A percentile compares a stretch with the other conserved stretches of the same genome.
Evolutionary conservation across 148 eudicot genomes (phyloP).

Genomic region (Dysphania ambrosioides): DNA sequence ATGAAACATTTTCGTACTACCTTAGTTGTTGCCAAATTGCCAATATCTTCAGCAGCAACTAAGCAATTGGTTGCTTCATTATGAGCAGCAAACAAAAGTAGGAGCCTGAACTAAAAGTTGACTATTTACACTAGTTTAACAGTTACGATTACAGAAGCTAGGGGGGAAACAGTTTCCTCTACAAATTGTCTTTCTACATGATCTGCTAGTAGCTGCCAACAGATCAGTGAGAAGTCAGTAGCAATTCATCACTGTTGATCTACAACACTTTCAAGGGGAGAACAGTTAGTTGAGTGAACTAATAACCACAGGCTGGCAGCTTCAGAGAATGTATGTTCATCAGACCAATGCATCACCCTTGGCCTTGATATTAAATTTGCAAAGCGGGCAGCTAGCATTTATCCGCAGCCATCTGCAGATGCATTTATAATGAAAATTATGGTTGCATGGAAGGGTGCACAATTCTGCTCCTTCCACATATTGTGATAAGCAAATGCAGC

Average conservation of each 20-base stretch:
- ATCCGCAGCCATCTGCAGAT: conserved; percentile 67
- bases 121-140: conserved; percentile 25
- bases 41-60: neutral
- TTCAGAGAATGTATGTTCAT: conserved; percentile 9
- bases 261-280: neutral
- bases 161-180: neutral
- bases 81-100: neutral
- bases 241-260: neutral
- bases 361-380: conserved; percentile 61
- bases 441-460: conserved; percentile 68
- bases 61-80: neutral
- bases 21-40: neutral
- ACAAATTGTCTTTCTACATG: conserved; percentile 22
- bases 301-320: conserved; percentile 21
- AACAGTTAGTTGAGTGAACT: neutral
- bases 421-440: conserved; percentile 65
- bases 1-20: neutral
- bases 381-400: conserved; percentile 73
- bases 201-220: conserved; percentile 1
- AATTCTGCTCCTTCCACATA: conserved; percentile 63
- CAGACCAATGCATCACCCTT: conserved; percentile 49
- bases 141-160: conserved; percentile 9
- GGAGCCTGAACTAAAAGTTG: neutral
- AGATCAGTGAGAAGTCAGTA: neutral
- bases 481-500: conserved; percentile 64